These are phyloP conservation scores for apple (Malus domestica) DNA, from an alignment of 306 rosid genomes.

Conservation along the genomic window DNA sequence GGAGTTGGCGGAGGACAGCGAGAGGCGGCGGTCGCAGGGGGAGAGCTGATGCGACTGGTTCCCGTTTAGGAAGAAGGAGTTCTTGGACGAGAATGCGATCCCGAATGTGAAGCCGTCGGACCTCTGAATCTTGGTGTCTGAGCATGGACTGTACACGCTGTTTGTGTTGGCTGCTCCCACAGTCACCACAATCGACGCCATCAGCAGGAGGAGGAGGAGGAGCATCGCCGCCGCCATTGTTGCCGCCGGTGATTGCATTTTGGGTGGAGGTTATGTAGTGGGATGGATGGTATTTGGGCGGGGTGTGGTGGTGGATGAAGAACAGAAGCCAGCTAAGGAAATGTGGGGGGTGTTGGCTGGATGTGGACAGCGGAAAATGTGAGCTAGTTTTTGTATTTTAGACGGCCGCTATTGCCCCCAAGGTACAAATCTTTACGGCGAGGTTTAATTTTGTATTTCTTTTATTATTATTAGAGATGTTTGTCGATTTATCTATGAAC, in stretches of 20 bases:
- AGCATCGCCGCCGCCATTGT: conserved; percentile 23
- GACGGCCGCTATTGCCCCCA: not conserved
- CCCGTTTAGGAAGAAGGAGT: conserved; percentile 28
- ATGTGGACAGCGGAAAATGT: not conserved
- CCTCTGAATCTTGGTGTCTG: conserved; percentile 61
- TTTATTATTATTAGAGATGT: no score
- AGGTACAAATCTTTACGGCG: not conserved
- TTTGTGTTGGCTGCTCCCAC: conserved; percentile 36
- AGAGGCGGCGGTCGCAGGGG: conserved; percentile 64
- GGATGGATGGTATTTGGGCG: not conserved
- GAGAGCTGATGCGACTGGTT: conserved; percentile 57
- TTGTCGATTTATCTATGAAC: no score
- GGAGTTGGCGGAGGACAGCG: conserved; percentile 40
- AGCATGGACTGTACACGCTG: conserved; percentile 49
- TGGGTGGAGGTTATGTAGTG: not conserved
- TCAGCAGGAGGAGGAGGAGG: conserved; percentile 11
- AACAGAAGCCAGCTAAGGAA: not conserved
- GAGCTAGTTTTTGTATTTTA: not conserved
- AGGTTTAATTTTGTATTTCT: not conserved
- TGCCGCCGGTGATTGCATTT: not conserved
- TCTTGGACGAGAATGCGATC: conserved; percentile 49
- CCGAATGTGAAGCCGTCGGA: conserved; percentile 68
- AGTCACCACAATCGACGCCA: not conserved
- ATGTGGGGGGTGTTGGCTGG: not conserved
- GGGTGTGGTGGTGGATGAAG: not conserved